These are phyloP conservation scores for Talaromyces liani DNA, from an alignment of 495 filamentous ascomycete species.

Conservation along the genomic window DNA sequence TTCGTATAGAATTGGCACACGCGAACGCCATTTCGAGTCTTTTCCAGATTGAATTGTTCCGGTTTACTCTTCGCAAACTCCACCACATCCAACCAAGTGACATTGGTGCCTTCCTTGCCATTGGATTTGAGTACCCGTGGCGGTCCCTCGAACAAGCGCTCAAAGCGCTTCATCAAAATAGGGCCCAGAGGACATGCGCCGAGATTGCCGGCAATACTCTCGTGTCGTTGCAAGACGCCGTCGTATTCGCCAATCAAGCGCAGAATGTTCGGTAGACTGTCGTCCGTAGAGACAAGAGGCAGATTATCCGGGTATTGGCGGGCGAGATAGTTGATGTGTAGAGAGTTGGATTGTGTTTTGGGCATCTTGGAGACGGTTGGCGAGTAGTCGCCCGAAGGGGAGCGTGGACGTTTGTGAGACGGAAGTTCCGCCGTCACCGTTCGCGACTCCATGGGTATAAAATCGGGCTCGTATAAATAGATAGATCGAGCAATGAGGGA, in stretches of 20 bases:
- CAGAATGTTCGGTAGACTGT: constrained; percentile 55
- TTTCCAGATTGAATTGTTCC: constrained; percentile 67
- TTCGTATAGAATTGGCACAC: constrained; percentile 78
- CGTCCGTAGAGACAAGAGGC: constrained; percentile 51
- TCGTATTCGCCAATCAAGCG: constrained; percentile 70
- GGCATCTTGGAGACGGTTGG: constrained; percentile 42
- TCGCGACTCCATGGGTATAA: constrained; percentile 30
- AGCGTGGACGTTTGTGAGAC: constrained; percentile 54
- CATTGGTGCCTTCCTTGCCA: constrained; percentile 52
- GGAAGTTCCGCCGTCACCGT: constrained; percentile 24
- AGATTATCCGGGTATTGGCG: constrained; percentile 55
- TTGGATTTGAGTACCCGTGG: constrained; percentile 61
- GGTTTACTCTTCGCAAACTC: constrained; percentile 77
- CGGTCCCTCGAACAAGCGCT: constrained; percentile 74
- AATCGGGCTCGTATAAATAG: neutral
- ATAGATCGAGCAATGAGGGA: constrained; percentile 5
- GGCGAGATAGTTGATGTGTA: constrained; percentile 78
- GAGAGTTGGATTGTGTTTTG: constrained; percentile 49
- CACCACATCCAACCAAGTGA: constrained; percentile 80
- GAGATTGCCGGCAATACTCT: constrained; percentile 77
- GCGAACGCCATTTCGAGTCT: constrained; percentile 56
- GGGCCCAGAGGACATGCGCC: constrained; percentile 77
- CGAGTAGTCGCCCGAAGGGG: constrained; percentile 42
- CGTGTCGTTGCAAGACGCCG: constrained; percentile 74
- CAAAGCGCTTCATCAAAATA: constrained; percentile 76